Evolutionary conservation across 2,329 filamentous ascomycete species (phyloP).

Genomic region (Parastagonospora nodorum): DNA sequence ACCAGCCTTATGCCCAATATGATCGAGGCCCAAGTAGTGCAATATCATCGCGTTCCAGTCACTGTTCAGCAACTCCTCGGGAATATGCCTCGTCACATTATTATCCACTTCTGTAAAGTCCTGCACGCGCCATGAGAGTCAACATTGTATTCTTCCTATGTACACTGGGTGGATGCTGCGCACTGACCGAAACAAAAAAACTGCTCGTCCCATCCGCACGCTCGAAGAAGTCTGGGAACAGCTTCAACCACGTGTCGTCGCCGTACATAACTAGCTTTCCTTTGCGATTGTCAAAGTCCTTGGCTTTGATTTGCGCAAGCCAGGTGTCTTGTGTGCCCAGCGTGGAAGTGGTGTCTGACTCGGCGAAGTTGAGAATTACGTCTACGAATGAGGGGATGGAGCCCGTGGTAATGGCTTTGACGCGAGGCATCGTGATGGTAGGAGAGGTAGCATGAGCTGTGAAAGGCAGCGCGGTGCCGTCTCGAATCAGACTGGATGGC

Average conservation of each 20-base stretch:
- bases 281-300: constrained; percentile 44
- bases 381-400: constrained; percentile 98
- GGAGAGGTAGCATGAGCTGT: constrained; percentile 96
- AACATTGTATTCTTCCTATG: constrained; percentile 39
- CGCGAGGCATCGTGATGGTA: constrained; percentile 96
- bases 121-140: constrained; percentile 53
- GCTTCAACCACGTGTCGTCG: constrained; percentile 97
- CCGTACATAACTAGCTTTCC: constrained; percentile 90
- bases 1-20: constrained; percentile 96
- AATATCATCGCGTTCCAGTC: constrained; percentile 96
- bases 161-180: constrained; percentile 26
- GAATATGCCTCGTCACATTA: constrained; percentile 92
- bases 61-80: constrained; percentile 70
- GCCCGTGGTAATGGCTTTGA: constrained; percentile 96
- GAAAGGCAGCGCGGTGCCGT: constrained; percentile 85
- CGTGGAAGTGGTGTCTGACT: constrained; percentile 88
- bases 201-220: constrained; percentile 91
- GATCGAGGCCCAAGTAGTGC: constrained; percentile 94
- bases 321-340: constrained; percentile 91
- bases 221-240: constrained; percentile 88
- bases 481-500: constrained; percentile 72
- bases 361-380: constrained; percentile 93
- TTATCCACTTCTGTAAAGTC: constrained; percentile 98
- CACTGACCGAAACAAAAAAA: constrained; percentile 92
- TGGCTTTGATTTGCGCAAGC: constrained; percentile 86